Conservation (phyloP, 225 moss, liverwort and hornwort species). For the Physcomitrium patens region DNA sequence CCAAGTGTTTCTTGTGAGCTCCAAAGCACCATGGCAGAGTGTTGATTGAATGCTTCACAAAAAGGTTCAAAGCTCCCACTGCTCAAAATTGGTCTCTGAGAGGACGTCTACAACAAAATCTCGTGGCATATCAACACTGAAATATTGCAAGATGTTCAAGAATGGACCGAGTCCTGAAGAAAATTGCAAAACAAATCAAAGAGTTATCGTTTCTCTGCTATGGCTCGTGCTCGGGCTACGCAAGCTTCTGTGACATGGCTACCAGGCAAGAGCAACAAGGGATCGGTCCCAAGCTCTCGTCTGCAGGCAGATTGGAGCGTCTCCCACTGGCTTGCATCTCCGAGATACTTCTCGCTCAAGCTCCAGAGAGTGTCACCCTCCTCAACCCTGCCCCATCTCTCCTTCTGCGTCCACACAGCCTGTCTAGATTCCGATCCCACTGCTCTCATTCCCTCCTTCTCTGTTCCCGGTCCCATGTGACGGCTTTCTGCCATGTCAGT, state of each 20-base stretch:
- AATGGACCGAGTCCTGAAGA: no score
- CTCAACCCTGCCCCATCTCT: constrained; percentile 40
- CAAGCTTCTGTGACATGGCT: constrained; percentile 41
- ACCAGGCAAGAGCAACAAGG: constrained; percentile 36
- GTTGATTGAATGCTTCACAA: no score
- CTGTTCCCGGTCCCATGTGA: constrained; percentile 16
- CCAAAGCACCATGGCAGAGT: no score
- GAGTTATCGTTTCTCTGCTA: not conserved
- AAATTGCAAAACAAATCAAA: no score
- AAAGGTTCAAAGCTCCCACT: no score
- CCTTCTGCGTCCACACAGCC: constrained; percentile 31
- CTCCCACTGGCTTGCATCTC: constrained; percentile 36
- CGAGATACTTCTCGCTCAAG: constrained; percentile 38
- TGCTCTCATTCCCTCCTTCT: constrained; percentile 29
- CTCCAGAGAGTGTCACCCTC: constrained; percentile 43
- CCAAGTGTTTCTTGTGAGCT: no score
- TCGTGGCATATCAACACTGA: no score
- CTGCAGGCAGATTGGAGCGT: constrained; percentile 26
- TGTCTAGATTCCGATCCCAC: constrained; percentile 40
- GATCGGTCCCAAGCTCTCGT: constrained; percentile 36
- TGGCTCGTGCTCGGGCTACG: constrained; percentile 24
- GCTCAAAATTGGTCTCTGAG: no score
- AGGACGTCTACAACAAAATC: no score
- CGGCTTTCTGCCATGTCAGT: no score
- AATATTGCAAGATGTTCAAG: no score